These are phyloP conservation scores for Tanacetum coccineum DNA, from an alignment of 129 eudicot genomes.

Conservation along the genomic window DNA sequence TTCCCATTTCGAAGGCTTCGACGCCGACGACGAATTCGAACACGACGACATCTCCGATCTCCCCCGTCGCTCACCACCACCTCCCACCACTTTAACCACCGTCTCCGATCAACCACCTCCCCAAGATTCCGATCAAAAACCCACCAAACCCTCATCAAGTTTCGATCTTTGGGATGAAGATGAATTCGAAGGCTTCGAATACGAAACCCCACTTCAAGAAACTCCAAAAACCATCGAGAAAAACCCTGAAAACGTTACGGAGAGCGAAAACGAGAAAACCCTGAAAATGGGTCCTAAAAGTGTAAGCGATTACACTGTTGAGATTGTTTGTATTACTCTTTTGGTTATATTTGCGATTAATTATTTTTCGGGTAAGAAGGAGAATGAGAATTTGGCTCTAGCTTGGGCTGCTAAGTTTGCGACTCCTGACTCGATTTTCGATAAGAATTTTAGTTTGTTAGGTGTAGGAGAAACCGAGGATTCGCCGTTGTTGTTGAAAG, in stretches of 20 bases:
- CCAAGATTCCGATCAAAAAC: conserved; percentile 34
- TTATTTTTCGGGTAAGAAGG: conserved; percentile 63
- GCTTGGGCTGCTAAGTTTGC: conserved; percentile 89
- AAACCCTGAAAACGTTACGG: background rate
- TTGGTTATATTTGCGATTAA: conserved; percentile 56
- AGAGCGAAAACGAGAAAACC: background rate
- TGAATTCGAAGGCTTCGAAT: conserved; percentile 84
- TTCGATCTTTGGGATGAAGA: conserved; percentile 94
- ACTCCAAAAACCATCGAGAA: conserved; percentile 12
- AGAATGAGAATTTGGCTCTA: conserved; percentile 77
- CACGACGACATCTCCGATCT: conserved; percentile 38
- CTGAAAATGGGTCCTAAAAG: background rate
- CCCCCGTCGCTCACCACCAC: conserved; percentile 52
- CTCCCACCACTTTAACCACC: conserved; percentile 45
- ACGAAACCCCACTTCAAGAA: conserved; percentile 31
- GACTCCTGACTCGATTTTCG: conserved; percentile 51
- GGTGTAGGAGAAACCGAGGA: conserved; percentile 89
- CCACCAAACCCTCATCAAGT: conserved; percentile 27
- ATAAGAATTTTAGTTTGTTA: conserved; percentile 73
- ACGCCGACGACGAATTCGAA: conserved; percentile 67
- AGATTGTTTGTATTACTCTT: conserved; percentile 44
- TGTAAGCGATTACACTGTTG: conserved; percentile 38
- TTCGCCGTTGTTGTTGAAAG: conserved; percentile 76
- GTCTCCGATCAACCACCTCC: conserved; percentile 38
- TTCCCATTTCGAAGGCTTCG: conserved; percentile 86